A percentile compares a stretch with the other conserved stretches of the same genome.
Conservation (phyloP, 352 stramenopile species). For the Phytophthora macrochlamydospora region DNA sequence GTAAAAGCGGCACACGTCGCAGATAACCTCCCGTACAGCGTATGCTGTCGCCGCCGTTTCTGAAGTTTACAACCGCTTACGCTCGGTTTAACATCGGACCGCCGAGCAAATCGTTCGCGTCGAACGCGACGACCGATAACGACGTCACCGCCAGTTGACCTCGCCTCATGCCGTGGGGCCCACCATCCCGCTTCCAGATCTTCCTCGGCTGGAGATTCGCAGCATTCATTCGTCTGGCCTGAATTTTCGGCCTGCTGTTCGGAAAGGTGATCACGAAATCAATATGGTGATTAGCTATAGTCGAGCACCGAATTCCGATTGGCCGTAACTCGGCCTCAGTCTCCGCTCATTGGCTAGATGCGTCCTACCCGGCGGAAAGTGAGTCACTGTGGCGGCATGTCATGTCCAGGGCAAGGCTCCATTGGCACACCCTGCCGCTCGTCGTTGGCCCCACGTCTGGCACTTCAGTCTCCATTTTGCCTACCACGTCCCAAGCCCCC, state of each 20-base stretch:
- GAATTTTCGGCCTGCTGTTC: not conserved
- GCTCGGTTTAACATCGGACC: no score
- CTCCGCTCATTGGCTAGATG: not conserved
- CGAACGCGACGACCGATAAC: no score
- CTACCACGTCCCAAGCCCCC: constrained; percentile 1
- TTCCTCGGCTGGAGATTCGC: not conserved
- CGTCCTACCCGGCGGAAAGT: not conserved
- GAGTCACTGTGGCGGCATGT: not conserved
- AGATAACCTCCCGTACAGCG: no score
- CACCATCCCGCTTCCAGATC: not conserved
- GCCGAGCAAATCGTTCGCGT: no score
- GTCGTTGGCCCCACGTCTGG: not conserved
- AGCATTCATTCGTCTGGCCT: not conserved
- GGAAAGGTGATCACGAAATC: no score
- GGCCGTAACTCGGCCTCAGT: not conserved
- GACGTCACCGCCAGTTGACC: no score
- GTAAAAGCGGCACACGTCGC: no score
- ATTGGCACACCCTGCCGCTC: not conserved
- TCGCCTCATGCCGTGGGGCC: no score
- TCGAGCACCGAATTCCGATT: not conserved
- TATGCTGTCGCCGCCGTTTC: no score
- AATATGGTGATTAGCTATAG: not conserved
- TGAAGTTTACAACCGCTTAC: no score
- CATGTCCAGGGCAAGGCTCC: no score
- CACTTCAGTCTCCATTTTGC: constrained; percentile 13